These are phyloP conservation scores for Jamesozyma gamospora DNA, from an alignment of 805 yeast genomes.

Conservation along the genomic window DNA sequence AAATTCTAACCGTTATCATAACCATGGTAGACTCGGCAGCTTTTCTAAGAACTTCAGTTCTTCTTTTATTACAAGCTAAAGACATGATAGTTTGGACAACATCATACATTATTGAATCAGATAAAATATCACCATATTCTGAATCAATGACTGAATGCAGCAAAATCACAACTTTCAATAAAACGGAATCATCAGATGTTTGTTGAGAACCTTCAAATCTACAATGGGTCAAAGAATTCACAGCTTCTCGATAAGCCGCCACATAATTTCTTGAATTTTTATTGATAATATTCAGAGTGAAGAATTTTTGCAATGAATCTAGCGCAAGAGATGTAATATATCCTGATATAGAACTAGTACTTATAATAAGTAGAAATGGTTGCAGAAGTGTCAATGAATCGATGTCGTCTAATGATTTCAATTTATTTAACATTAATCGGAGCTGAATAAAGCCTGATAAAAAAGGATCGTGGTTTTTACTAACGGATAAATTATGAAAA, in stretches of 20 bases:
- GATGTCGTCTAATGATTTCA: constrained; percentile 41
- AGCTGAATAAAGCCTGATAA: constrained; percentile 72
- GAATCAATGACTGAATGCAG: constrained; percentile 59
- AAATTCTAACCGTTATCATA: constrained; percentile 58
- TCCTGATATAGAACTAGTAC: constrained; percentile 80
- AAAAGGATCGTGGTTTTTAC: constrained; percentile 43
- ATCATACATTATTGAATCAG: constrained; percentile 78
- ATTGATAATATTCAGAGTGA: constrained; percentile 60
- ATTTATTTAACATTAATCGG: constrained; percentile 55
- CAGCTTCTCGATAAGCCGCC: constrained; percentile 37
- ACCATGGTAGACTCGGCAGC: constrained; percentile 81
- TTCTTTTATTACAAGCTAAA: constrained; percentile 82
- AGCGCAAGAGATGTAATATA: constrained; percentile 75
- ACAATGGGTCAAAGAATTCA: constrained; percentile 74
- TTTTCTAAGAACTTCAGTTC: constrained; percentile 80
- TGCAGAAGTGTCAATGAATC: constrained; percentile 68
- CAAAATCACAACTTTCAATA: constrained; percentile 69
- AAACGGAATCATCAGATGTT: constrained; percentile 81
- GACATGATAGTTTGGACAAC: constrained; percentile 86
- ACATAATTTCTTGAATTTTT: constrained; percentile 50
- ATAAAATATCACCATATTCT: constrained; percentile 52
- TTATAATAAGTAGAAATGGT: constrained; percentile 78
- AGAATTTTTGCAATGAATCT: constrained; percentile 61
- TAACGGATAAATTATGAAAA: constrained; percentile 24
- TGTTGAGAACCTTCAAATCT: constrained; percentile 93